phyloP scores from a whole-genome alignment of 345 rosid species.

The Lepidium aucheri region DNA sequence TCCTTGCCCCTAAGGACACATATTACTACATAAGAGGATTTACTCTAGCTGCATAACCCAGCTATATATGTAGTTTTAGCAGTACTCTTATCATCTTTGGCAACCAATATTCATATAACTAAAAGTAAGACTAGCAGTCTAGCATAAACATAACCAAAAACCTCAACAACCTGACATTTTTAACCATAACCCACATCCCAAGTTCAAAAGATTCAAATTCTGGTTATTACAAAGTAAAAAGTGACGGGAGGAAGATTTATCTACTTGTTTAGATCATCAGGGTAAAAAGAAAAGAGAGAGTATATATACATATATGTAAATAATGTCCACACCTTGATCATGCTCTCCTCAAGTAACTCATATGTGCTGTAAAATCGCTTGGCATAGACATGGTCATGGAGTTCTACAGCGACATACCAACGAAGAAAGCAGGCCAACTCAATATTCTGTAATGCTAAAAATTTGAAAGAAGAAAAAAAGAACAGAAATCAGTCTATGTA shows the following conservation, averaged over 20 bases:
- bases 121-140: no score
- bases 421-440: conserved; percentile 95
- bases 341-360: conserved; percentile 68
- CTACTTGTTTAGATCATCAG: not conserved
- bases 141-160: no score
- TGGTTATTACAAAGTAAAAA: not conserved
- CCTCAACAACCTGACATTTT: not conserved
- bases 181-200: not conserved
- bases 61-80: not conserved
- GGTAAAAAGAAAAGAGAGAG: not conserved
- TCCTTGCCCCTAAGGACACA: not conserved
- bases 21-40: not conserved
- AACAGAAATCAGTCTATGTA: conserved; percentile 21
- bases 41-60: not conserved
- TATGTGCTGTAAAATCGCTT: conserved; percentile 76
- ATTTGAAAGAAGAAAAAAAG: conserved; percentile 23
- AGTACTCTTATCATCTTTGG: not conserved
- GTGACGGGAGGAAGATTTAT: not conserved
- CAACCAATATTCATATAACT: no score
- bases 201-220: not conserved
- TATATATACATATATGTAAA: not conserved
- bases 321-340: conserved; percentile 51
- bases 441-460: conserved; percentile 70
- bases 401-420: conserved; percentile 93
- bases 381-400: conserved; percentile 74